Evolutionary conservation across 257 asterid species (phyloP).

Genomic region (Nemophila menziesii): DNA sequence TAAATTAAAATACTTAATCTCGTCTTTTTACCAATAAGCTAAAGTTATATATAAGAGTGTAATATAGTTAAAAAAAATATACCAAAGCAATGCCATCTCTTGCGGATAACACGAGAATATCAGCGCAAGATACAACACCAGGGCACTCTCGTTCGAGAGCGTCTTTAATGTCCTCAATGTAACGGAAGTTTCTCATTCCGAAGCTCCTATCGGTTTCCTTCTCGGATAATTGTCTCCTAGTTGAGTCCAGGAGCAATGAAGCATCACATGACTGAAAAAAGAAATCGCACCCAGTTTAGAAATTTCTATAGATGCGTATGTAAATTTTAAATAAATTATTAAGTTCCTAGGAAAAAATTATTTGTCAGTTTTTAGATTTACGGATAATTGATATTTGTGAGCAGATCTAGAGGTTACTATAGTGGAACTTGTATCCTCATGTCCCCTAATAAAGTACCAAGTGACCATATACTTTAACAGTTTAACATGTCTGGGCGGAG

Average conservation of each 20-base stretch:
- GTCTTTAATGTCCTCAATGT: slow-evolving; percentile 74
- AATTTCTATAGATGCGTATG: too few species aligned
- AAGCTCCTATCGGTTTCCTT: slow-evolving; percentile 90
- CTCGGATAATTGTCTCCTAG: slow-evolving; percentile 77
- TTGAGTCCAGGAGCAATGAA: slow-evolving; percentile 85
- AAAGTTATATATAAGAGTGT: too few species aligned
- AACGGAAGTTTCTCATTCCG: slow-evolving; percentile 93
- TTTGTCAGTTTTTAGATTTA: too few species aligned
- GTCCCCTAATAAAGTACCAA: too few species aligned
- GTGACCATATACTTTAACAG: too few species aligned
- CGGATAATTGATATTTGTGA: too few species aligned
- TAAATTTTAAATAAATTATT: too few species aligned
- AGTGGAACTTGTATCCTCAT: too few species aligned
- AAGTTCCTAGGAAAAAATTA: too few species aligned
- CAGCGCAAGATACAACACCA: slow-evolving; percentile 89
- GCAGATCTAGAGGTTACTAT: too few species aligned
- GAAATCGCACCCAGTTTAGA: neutral
- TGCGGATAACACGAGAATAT: slow-evolving; percentile 80
- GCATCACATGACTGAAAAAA: slow-evolving; percentile 82
- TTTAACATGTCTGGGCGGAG: too few species aligned
- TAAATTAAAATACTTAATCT: neutral
- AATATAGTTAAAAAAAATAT: slow-evolving; percentile 6
- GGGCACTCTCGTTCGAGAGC: slow-evolving; percentile 96
- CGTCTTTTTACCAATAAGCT: too few species aligned
- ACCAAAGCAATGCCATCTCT: slow-evolving; percentile 81